phyloP scores from a whole-genome alignment of 202 grass and related monocot genomes.

The Setaria italica region DNA sequence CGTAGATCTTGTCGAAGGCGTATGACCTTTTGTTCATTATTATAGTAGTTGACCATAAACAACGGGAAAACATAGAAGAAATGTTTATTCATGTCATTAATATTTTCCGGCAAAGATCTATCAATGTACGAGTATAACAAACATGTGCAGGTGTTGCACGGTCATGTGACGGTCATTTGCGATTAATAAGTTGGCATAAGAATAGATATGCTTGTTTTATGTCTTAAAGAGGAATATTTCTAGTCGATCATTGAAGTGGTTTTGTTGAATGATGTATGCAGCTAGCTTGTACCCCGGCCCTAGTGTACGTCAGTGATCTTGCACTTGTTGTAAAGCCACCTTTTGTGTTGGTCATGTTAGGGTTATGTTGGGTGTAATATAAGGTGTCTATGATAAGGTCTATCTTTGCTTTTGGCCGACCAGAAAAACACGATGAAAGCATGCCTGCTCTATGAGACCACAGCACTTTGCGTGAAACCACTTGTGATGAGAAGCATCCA shows the following conservation, averaged over 20 bases:
- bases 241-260: conserved; percentile 35
- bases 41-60: not conserved
- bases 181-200: not conserved
- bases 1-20: too few species aligned
- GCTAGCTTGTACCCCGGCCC: conserved; percentile 3
- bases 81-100: not conserved
- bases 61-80: not conserved
- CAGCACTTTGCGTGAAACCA: not conserved
- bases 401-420: conserved; percentile 28
- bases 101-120: conserved; percentile 5
- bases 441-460: not conserved
- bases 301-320: conserved; percentile 8
- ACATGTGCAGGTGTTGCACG: not conserved
- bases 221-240: conserved; percentile 35
- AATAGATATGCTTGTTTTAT: conserved; percentile 37
- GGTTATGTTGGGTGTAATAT: conserved; percentile 2
- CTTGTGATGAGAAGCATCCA: not conserved
- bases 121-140: not conserved
- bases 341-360: conserved; percentile 37
- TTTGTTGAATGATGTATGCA: conserved; percentile 36
- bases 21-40: not conserved
- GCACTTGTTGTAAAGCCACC: conserved; percentile 30
- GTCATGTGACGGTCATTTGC: not conserved
- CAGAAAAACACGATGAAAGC: not conserved
- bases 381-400: not conserved